These are phyloP conservation scores for Stramenopiles sp. DNA, from an alignment of 352 stramenopile species.

Conservation along the genomic window DNA sequence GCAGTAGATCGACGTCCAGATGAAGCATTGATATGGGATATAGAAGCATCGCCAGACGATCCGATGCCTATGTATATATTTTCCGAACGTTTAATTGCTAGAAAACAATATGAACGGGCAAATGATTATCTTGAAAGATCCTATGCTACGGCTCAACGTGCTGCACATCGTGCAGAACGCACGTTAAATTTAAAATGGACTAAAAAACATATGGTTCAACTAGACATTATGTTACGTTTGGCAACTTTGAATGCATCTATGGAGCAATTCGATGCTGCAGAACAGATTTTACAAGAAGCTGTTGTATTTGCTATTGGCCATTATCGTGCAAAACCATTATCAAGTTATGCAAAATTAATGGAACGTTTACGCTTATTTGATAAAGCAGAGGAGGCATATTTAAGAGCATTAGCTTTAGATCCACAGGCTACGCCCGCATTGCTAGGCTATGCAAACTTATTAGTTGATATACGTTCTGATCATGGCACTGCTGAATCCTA, in stretches of 20 bases:
- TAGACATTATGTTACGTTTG: background rate
- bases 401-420: background rate
- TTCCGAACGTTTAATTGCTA: background rate
- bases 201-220: background rate
- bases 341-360: background rate
- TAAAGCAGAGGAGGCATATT: background rate
- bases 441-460: background rate
- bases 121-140: background rate
- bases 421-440: background rate
- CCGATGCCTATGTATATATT: background rate
- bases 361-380: background rate
- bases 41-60: background rate
- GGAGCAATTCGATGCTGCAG: background rate
- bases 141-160: background rate
- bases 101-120: background rate
- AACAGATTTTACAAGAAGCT: background rate
- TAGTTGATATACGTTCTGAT: background rate
- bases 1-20: background rate
- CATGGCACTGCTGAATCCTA: background rate
- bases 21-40: background rate
- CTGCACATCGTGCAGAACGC: background rate
- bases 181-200: background rate
- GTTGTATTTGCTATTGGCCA: background rate
- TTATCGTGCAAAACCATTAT: background rate
- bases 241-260: background rate